Conservation (phyloP, 768 basidiomycete species). For the Suillus placidus region DNA sequence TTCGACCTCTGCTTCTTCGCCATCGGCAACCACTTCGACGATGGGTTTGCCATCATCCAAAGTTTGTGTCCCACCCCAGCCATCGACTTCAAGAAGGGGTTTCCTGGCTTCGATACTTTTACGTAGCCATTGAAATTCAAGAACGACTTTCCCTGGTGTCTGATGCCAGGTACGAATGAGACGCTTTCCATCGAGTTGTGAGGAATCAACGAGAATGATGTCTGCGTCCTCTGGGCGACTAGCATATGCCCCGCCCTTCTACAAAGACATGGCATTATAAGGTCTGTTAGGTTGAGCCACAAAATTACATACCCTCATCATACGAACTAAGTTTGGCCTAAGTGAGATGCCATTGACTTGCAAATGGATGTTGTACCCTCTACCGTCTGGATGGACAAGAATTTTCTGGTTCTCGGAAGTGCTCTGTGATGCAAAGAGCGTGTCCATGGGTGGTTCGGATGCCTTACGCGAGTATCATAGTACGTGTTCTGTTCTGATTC, state of each 20-base stretch:
- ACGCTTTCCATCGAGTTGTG: conserved; percentile 51
- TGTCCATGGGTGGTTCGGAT: conserved; percentile 4
- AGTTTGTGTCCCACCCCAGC: conserved; percentile 51
- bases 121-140: conserved; percentile 56
- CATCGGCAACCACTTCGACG: conserved; percentile 34
- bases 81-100: conserved; percentile 49
- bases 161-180: conserved; percentile 62
- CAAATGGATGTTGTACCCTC: conserved; percentile 53
- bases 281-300: conserved; percentile 2
- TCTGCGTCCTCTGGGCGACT: conserved; percentile 53
- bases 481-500: background rate
- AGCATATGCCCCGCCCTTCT: conserved; percentile 62
- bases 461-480: background rate
- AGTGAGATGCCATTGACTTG: conserved; percentile 55
- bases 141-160: conserved; percentile 50
- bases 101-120: conserved; percentile 46
- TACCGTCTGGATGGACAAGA: conserved; percentile 44
- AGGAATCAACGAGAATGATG: conserved; percentile 61
- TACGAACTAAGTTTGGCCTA: conserved; percentile 55
- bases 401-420: conserved; percentile 25
- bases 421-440: conserved; percentile 10
- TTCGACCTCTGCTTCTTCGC: conserved; percentile 44
- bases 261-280: conserved; percentile 12
- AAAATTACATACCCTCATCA: conserved; percentile 43
- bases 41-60: conserved; percentile 37